Evolutionary conservation across 352 stramenopile species (phyloP).

Genomic region (Globisporangium paroecandrum): DNA sequence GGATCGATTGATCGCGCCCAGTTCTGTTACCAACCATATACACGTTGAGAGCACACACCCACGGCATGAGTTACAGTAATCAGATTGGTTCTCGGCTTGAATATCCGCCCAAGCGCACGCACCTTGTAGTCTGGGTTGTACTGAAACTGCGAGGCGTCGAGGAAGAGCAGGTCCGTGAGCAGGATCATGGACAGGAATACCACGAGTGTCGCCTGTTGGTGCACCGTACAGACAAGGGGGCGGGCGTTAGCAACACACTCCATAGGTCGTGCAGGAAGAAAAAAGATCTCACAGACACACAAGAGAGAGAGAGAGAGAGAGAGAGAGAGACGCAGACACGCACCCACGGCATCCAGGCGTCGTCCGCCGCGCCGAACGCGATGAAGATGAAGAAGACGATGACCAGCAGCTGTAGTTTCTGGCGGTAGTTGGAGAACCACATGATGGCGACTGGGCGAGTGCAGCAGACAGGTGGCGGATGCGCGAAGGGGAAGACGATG

Average conservation of each 20-base stretch:
- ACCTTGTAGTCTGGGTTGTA: constrained; percentile 87
- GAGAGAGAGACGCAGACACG: constrained; percentile 19
- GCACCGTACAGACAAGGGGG: background rate
- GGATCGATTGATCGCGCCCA: constrained; percentile 73
- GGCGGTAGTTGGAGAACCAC: constrained; percentile 75
- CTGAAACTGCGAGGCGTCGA: constrained; percentile 70
- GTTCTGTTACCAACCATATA: constrained; percentile 35
- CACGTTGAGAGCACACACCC: background rate
- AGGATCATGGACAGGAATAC: constrained; percentile 75
- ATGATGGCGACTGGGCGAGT: constrained; percentile 26
- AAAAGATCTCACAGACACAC: constrained; percentile 4
- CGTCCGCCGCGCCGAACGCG: constrained; percentile 66
- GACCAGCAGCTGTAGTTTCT: constrained; percentile 76
- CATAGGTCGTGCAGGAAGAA: no score
- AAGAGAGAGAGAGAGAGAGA: background rate
- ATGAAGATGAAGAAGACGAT: constrained; percentile 84
- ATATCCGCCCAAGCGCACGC: background rate
- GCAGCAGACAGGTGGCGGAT: background rate
- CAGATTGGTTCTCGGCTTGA: no score
- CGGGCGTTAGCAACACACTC: background rate
- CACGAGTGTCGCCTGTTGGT: constrained; percentile 58
- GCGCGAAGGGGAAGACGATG: background rate
- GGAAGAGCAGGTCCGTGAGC: constrained; percentile 69
- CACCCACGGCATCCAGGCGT: constrained; percentile 82
- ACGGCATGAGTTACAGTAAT: background rate